These are phyloP conservation scores for Flaveria bidentis DNA, from an alignment of 129 eudicot genomes.

Conservation along the genomic window DNA sequence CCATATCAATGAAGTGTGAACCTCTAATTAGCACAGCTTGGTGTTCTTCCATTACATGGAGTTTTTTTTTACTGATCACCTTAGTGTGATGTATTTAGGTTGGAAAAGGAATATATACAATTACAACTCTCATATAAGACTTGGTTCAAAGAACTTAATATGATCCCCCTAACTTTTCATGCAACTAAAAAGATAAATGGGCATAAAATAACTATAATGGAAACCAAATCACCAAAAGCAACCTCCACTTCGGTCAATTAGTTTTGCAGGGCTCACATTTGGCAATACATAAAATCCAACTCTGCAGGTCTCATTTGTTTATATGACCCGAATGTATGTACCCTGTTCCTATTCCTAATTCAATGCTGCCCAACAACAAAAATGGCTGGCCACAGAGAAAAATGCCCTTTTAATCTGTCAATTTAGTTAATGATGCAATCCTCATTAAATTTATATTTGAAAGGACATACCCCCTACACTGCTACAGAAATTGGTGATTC, in stretches of 20 bases:
- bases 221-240: neutral
- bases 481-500: neutral
- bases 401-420: neutral
- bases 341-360: neutral
- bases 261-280: neutral
- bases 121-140: neutral
- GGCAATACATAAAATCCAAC: neutral
- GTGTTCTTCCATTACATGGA: neutral
- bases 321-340: neutral
- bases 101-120: neutral
- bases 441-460: neutral
- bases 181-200: neutral
- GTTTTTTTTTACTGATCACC: neutral
- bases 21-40: neutral
- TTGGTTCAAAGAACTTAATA: neutral
- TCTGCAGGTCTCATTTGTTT: neutral
- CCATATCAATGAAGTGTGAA: neutral
- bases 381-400: neutral
- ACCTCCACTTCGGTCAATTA: neutral
- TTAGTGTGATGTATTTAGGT: constrained; percentile 4
- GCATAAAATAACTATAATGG: neutral
- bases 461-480: neutral
- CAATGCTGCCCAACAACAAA: neutral
- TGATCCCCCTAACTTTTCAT: neutral
- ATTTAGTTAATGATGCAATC: constrained; percentile 1